phyloP scores from a whole-genome alignment of 2,329 filamentous ascomycete genomes.

The Endoconidiophora polonica region DNA sequence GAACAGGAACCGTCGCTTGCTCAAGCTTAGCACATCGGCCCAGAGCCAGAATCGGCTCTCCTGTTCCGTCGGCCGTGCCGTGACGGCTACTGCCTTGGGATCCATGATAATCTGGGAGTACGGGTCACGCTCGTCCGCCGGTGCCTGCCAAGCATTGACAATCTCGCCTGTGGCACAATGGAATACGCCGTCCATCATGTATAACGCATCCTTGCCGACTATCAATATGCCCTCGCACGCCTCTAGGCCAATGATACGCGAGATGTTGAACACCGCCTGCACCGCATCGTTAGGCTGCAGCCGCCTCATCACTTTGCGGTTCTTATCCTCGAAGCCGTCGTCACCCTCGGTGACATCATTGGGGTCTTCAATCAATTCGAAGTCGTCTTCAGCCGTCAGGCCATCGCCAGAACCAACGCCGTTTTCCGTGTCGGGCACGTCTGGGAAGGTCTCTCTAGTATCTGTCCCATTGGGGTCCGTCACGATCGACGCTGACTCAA shows the following conservation, averaged over 20 bases:
- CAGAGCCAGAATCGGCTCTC: constrained; percentile 85
- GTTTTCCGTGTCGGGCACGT: neutral
- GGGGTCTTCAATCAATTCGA: constrained; percentile 88
- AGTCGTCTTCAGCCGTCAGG: constrained; percentile 59
- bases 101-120: constrained; percentile 89
- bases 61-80: constrained; percentile 40
- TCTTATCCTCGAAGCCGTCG: constrained; percentile 79
- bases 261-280: constrained; percentile 88
- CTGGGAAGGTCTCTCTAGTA: constrained; percentile 5
- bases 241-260: constrained; percentile 82
- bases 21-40: constrained; percentile 87
- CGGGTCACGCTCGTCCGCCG: constrained; percentile 78
- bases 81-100: constrained; percentile 2
- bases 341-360: constrained; percentile 65
- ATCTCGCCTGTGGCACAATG: constrained; percentile 91
- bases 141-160: constrained; percentile 89
- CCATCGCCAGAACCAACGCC: neutral
- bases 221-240: constrained; percentile 88
- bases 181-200: constrained; percentile 93
- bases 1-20: constrained; percentile 87
- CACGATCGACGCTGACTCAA: constrained; percentile 8
- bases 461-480: constrained; percentile 8
- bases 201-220: constrained; percentile 77
- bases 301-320: constrained; percentile 90
- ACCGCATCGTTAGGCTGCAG: constrained; percentile 82